Percentiles rank a stretch among this genome's conserved stretches.
Evolutionary conservation across 2,329 filamentous ascomycete genomes (phyloP).

Genomic region (Diaporthe citrichinensis): DNA sequence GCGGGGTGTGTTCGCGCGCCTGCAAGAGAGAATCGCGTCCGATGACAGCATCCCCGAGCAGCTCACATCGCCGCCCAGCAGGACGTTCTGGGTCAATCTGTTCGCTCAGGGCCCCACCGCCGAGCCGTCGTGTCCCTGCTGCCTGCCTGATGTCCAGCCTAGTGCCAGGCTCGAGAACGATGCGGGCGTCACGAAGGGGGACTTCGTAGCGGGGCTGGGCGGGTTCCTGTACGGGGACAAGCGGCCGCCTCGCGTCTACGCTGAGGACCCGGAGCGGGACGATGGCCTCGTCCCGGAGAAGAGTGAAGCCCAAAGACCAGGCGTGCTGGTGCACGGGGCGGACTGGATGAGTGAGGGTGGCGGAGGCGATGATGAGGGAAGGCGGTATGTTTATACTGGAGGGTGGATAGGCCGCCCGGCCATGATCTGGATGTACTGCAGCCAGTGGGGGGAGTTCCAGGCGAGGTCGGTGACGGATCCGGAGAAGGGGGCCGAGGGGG

Average conservation of each 20-base stretch:
- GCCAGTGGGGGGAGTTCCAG: neutral
- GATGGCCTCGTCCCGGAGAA: neutral
- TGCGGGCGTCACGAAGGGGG: constrained; percentile 4
- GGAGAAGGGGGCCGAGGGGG: neutral
- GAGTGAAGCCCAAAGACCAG: neutral
- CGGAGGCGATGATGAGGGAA: neutral
- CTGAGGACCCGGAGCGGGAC: neutral
- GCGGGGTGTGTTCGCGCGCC: constrained; percentile 4
- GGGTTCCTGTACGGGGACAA: neutral
- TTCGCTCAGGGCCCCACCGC: neutral
- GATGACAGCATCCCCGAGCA: neutral
- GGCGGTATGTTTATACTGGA: neutral
- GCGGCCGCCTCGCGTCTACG: neutral
- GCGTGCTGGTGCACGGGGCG: neutral
- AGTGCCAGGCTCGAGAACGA: neutral
- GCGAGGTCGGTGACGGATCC: neutral
- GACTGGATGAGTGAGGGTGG: neutral
- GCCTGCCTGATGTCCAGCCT: constrained; percentile 11
- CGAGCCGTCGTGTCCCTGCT: constrained; percentile 12
- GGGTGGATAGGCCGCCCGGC: neutral
- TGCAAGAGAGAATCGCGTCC: neutral
- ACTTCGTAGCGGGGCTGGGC: neutral
- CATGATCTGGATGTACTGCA: constrained; percentile 21
- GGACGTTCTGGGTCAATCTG: neutral
- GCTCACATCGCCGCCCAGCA: constrained; percentile 11